Conservation (phyloP, 2,329 filamentous ascomycete species). For the Penicillium sp. region DNA sequence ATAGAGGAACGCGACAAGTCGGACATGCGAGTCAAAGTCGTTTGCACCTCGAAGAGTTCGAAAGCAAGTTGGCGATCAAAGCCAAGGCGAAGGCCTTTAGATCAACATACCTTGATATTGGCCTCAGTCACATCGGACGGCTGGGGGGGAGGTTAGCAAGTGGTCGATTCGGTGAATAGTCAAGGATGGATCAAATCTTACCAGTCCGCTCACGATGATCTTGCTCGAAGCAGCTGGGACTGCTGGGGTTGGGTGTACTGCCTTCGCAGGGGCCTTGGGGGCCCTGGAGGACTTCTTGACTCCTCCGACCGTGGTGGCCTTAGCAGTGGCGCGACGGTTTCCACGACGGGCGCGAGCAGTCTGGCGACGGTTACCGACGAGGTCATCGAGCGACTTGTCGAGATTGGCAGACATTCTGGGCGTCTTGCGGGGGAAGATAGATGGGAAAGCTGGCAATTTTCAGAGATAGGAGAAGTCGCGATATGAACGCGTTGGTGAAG, state of each 20-base stretch:
- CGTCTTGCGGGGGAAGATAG: slow-evolving; percentile 1
- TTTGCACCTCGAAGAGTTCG: slow-evolving; percentile 45
- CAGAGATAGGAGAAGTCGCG: slow-evolving; percentile 13
- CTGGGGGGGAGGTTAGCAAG: slow-evolving; percentile 61
- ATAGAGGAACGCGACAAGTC: slow-evolving; percentile 29
- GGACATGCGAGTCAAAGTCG: slow-evolving; percentile 38
- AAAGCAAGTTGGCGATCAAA: slow-evolving; percentile 68
- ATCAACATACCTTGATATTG: slow-evolving; percentile 99
- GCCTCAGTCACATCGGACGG: slow-evolving; percentile 94
- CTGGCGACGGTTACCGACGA: slow-evolving; percentile 76
- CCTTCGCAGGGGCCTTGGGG: slow-evolving; percentile 49
- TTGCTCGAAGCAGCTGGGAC: slow-evolving; percentile 77
- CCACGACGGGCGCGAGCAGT: slow-evolving; percentile 55
- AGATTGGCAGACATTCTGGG: slow-evolving; percentile 87
- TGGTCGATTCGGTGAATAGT: slow-evolving; percentile 16
- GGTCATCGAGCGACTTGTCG: slow-evolving; percentile 96
- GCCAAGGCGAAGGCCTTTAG: slow-evolving; percentile 73
- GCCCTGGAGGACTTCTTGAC: slow-evolving; percentile 75
- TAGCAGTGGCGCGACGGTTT: slow-evolving; percentile 51
- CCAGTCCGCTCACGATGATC: slow-evolving; percentile 98
- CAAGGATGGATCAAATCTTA: slow-evolving; percentile 57
- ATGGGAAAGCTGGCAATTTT: slow-evolving; percentile 19
- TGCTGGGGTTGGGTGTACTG: slow-evolving; percentile 67
- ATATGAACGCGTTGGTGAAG: slow-evolving; percentile 12
- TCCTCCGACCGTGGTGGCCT: slow-evolving; percentile 72